A percentile compares a stretch with the other conserved stretches of the same genome.
Evolutionary conservation across 495 filamentous ascomycete genomes (phyloP).

Genomic region (Penicillium coffeae): DNA sequence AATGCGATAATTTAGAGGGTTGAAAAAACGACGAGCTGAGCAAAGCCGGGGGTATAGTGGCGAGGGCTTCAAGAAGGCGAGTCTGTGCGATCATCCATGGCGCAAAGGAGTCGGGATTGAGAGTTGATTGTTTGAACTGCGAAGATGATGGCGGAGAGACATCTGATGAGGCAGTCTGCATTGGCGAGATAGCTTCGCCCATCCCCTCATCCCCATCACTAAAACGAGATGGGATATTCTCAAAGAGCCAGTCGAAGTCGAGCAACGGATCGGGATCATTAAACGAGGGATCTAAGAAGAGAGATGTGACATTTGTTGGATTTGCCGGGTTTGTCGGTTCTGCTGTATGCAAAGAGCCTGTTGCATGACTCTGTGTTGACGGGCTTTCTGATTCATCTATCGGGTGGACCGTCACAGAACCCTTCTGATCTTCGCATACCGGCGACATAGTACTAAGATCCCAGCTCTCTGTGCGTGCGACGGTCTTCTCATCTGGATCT

Average conservation of each 20-base stretch:
- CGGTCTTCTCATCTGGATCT: background rate
- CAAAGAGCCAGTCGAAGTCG: constrained; percentile 16
- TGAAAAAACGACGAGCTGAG: background rate
- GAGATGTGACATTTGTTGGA: constrained; percentile 10
- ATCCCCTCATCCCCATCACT: constrained; percentile 1
- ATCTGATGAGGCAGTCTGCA: constrained; percentile 1
- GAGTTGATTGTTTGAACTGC: constrained; percentile 1
- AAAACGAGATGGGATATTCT: constrained; percentile 9
- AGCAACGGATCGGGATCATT: constrained; percentile 9
- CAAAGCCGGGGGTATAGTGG: background rate
- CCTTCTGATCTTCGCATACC: background rate
- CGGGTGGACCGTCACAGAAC: background rate
- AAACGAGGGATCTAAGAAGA: constrained; percentile 12
- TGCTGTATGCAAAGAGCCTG: background rate
- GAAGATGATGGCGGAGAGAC: constrained; percentile 10
- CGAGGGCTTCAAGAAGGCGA: constrained; percentile 1
- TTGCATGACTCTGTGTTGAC: background rate
- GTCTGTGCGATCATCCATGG: background rate
- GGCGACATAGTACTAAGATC: background rate
- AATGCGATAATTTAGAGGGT: background rate
- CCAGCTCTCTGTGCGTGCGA: background rate
- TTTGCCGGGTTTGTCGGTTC: no score
- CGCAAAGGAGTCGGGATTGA: background rate
- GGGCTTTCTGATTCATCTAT: background rate
- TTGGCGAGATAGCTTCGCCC: constrained; percentile 5